Percentiles rank a stretch among this genome's conserved stretches.
These are phyloP conservation scores for Acrocalymma vagum DNA, from an alignment of 2,329 filamentous ascomycete species.

Conservation along the genomic window DNA sequence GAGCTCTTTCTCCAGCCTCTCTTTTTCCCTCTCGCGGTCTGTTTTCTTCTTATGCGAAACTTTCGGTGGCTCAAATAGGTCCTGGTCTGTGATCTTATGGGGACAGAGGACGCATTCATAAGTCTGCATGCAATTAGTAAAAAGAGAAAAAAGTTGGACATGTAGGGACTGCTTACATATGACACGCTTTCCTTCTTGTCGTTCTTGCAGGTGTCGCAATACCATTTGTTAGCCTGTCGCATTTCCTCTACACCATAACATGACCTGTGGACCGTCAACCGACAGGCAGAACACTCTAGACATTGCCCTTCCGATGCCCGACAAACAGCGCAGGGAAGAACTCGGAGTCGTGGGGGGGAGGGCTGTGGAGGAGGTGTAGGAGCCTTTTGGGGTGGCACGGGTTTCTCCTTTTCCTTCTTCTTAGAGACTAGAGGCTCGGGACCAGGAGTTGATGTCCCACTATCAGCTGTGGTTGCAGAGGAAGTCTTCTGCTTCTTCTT, in stretches of 20 bases:
- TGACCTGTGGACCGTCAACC: slow-evolving; percentile 86
- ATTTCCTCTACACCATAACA: slow-evolving; percentile 88
- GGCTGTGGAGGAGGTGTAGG: slow-evolving; percentile 70
- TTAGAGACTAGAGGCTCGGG: slow-evolving; percentile 52
- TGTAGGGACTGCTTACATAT: slow-evolving; percentile 67
- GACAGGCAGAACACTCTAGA: slow-evolving; percentile 85
- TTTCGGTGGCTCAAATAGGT: slow-evolving; percentile 85
- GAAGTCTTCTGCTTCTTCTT: slow-evolving; percentile 68
- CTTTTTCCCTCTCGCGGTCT: slow-evolving; percentile 89
- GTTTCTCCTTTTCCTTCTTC: slow-evolving; percentile 45
- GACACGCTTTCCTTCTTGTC: slow-evolving; percentile 92
- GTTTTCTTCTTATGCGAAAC: slow-evolving; percentile 86
- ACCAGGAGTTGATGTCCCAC: slow-evolving; percentile 53
- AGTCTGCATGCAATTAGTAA: slow-evolving; percentile 60
- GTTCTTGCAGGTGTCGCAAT: slow-evolving; percentile 94
- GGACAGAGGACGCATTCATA: slow-evolving; percentile 96
- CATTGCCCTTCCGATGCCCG: slow-evolving; percentile 67
- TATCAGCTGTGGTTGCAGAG: slow-evolving; percentile 55
- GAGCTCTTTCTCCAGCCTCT: slow-evolving; percentile 84
- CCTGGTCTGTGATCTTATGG: slow-evolving; percentile 79
- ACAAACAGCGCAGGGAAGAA: slow-evolving; percentile 87
- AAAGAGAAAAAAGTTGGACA: neutral
- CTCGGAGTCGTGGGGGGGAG: slow-evolving; percentile 79
- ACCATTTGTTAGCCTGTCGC: slow-evolving; percentile 79
- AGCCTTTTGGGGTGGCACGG: slow-evolving; percentile 56